A percentile compares a stretch with the other conserved stretches of the same genome.
These are phyloP conservation scores for Amanita inopinata DNA, from an alignment of 768 basidiomycete genomes.

Conservation along the genomic window DNA sequence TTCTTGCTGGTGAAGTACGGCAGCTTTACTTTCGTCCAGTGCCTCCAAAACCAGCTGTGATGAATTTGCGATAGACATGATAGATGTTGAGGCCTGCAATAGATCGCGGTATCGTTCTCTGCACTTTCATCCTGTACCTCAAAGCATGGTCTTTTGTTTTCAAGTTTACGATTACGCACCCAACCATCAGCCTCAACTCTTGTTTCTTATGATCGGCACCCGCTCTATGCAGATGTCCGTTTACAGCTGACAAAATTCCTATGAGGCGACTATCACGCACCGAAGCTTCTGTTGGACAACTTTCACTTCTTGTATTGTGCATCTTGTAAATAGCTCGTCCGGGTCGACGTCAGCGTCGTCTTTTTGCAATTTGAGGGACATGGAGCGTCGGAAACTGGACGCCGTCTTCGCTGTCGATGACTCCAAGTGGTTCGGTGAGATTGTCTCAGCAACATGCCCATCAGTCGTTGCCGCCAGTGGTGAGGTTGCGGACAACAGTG, in stretches of 20 bases:
- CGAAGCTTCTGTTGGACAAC: conserved; percentile 56
- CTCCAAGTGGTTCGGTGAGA: background rate
- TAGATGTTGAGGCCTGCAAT: conserved; percentile 77
- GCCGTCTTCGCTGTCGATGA: background rate
- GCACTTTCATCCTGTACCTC: conserved; percentile 40
- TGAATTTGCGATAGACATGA: conserved; percentile 65
- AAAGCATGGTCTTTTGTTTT: conserved; percentile 10
- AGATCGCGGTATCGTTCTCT: conserved; percentile 89
- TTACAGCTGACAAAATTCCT: background rate
- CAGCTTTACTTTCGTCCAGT: conserved; percentile 49
- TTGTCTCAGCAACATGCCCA: background rate
- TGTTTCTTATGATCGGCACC: conserved; percentile 86
- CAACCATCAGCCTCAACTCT: conserved; percentile 84
- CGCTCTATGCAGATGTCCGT: conserved; percentile 32
- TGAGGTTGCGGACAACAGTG: conserved; percentile 1
- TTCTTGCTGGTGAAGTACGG: conserved; percentile 38
- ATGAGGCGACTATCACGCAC: conserved; percentile 24
- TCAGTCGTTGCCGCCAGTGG: background rate
- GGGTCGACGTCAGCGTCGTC: conserved; percentile 31
- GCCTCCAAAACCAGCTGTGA: conserved; percentile 55
- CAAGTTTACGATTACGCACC: conserved; percentile 44
- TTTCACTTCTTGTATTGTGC: conserved; percentile 65
- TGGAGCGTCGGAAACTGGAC: background rate
- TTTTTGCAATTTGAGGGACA: conserved; percentile 5
- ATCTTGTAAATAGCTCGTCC: conserved; percentile 65